Percentiles rank a stretch among this genome's conserved stretches.
phyloP scores from a whole-genome alignment of 805 yeast genomes.

The Wickerhamiella occidentalis region DNA sequence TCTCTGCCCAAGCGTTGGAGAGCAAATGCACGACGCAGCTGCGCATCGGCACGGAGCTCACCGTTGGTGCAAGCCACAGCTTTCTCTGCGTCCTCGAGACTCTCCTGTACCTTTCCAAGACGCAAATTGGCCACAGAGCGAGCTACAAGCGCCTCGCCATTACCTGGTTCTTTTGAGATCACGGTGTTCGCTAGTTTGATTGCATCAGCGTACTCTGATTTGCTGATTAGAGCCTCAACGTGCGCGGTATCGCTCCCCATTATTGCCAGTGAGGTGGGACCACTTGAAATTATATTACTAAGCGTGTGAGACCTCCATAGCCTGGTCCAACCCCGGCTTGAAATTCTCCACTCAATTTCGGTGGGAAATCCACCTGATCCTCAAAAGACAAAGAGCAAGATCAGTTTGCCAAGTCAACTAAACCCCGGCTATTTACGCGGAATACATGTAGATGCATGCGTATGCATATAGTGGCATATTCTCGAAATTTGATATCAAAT shows the following conservation, averaged over 20 bases:
- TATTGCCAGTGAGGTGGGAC: neutral
- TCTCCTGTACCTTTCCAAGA: conserved; percentile 13
- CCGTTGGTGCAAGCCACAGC: conserved; percentile 16
- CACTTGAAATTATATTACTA: neutral
- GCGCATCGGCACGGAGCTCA: conserved; percentile 20
- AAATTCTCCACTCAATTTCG: too few relatives aligned
- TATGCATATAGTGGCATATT: too few relatives aligned
- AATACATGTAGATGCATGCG: too few relatives aligned
- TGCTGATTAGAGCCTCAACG: conserved; percentile 8
- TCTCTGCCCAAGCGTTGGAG: conserved; percentile 18
- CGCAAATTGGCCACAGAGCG: conserved; percentile 19
- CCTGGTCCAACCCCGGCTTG: too few relatives aligned
- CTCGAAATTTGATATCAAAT: too few relatives aligned
- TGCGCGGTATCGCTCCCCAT: conserved; percentile 1
- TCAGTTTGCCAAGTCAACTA: too few relatives aligned
- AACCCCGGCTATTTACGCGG: too few relatives aligned
- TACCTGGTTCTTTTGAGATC: conserved; percentile 12
- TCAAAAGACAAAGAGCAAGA: too few relatives aligned
- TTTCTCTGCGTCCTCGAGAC: conserved; percentile 22
- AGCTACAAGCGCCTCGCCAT: conserved; percentile 13
- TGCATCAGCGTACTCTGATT: conserved; percentile 14
- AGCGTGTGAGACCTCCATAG: too few relatives aligned
- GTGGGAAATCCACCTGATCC: too few relatives aligned
- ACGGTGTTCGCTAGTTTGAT: conserved; percentile 9
- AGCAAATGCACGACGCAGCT: conserved; percentile 28